These are phyloP conservation scores for Colletotrichum liriopes DNA, from an alignment of 2,329 filamentous ascomycete genomes.

Conservation along the genomic window DNA sequence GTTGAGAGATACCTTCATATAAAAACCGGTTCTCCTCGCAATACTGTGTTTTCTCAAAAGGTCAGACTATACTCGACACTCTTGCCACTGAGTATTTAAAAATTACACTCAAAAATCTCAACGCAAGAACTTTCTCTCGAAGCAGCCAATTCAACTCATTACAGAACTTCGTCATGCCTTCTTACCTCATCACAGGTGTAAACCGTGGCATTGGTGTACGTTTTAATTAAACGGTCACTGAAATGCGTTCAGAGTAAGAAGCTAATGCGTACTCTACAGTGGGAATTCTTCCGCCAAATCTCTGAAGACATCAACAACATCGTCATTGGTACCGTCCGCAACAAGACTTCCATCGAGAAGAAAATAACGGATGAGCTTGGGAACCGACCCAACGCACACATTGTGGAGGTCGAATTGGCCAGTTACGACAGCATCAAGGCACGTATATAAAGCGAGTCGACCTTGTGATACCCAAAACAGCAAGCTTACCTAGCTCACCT, in stretches of 20 bases:
- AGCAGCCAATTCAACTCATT: not conserved
- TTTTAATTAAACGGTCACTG: not conserved
- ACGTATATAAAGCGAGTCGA: not conserved
- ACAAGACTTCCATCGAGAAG: slow-evolving; percentile 61
- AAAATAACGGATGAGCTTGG: slow-evolving; percentile 59
- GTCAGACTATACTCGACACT: not conserved
- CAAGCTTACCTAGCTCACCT: not conserved
- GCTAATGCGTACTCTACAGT: not conserved
- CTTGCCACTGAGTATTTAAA: not conserved
- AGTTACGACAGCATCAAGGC: slow-evolving; percentile 57
- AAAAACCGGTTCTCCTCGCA: not conserved
- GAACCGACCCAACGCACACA: slow-evolving; percentile 56
- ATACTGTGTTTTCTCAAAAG: not conserved
- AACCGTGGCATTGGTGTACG: slow-evolving; percentile 24
- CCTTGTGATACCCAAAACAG: not conserved
- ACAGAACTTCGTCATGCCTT: slow-evolving; percentile 7
- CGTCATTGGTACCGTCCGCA: slow-evolving; percentile 64
- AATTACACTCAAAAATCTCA: rapidly evolving
- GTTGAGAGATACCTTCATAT: not conserved
- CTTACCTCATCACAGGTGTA: slow-evolving; percentile 17
- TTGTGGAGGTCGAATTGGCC: slow-evolving; percentile 61
- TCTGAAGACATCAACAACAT: slow-evolving; percentile 58
- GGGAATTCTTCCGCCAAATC: slow-evolving; percentile 49
- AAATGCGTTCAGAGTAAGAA: too few species aligned
- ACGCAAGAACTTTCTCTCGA: too few species aligned